A percentile compares a stretch with the other conserved stretches of the same genome.
Evolutionary conservation across 345 rosid species (phyloP).

Genomic region (Citrus glauca): DNA sequence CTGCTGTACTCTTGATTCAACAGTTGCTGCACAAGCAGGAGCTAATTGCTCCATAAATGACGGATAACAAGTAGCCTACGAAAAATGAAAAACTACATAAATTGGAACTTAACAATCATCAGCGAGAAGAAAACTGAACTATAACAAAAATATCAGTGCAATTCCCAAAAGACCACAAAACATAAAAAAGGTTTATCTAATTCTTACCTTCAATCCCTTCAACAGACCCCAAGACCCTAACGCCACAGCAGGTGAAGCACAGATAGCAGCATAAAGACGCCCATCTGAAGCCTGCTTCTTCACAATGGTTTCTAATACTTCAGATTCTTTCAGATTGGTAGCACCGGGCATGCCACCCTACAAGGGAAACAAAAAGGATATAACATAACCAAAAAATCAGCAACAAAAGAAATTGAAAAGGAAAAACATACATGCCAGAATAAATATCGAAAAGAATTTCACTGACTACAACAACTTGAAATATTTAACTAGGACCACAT

Average conservation of each 20-base stretch:
- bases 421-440: neutral
- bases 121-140: neutral
- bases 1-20: slow-evolving; percentile 49
- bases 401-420: neutral
- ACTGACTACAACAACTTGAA: neutral
- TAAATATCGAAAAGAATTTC: neutral
- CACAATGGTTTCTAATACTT: neutral
- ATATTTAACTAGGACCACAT: no score
- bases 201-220: slow-evolving; percentile 68
- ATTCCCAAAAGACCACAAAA: neutral
- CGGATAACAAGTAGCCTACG: slow-evolving; percentile 88
- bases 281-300: slow-evolving; percentile 79
- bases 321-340: no score
- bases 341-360: slow-evolving; percentile 98
- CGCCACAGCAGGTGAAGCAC: slow-evolving; percentile 85
- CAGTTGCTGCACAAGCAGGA: no score
- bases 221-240: slow-evolving; percentile 83
- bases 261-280: slow-evolving; percentile 72
- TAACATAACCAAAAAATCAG: neutral
- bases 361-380: neutral
- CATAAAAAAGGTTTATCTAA: neutral
- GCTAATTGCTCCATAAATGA: no score
- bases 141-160: neutral
- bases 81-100: slow-evolving; percentile 1
- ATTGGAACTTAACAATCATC: neutral